phyloP scores from a whole-genome alignment of 257 asterid genomes.

The Nemophila menziesii region DNA sequence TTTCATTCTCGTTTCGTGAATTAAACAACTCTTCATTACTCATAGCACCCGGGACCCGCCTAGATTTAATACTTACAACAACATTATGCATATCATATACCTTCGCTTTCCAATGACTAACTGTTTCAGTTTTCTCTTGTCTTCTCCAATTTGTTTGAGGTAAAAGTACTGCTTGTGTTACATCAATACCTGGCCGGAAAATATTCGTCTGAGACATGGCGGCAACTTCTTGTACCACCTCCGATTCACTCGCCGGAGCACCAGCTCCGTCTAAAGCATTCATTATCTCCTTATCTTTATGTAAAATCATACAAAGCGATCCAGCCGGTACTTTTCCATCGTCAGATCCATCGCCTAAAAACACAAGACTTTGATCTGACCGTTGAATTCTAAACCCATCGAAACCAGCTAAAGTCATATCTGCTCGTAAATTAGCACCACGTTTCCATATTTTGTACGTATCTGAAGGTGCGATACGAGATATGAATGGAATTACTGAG shows the following conservation, averaged over 20 bases:
- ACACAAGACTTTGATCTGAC: conserved; percentile 81
- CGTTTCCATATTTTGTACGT: conserved; percentile 94
- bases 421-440: conserved; percentile 91
- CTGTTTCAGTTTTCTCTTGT: conserved; percentile 68
- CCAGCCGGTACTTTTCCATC: conserved; percentile 78
- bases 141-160: conserved; percentile 92
- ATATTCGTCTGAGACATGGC: conserved; percentile 89
- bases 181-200: conserved; percentile 93
- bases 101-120: conserved; percentile 85
- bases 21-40: conserved; percentile 75
- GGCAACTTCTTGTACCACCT: conserved; percentile 74
- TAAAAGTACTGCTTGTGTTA: conserved; percentile 81
- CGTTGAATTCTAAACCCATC: conserved; percentile 93
- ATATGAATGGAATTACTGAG: conserved; percentile 91
- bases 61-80: conserved; percentile 85
- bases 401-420: conserved; percentile 94
- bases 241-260: conserved; percentile 77
- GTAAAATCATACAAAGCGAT: conserved; percentile 73
- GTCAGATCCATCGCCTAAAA: conserved; percentile 96
- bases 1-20: conserved; percentile 62
- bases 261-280: conserved; percentile 97
- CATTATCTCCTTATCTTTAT: conserved; percentile 87
- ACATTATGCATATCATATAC: conserved; percentile 95
- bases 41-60: conserved; percentile 94
- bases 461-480: conserved; percentile 95